phyloP scores from a whole-genome alignment of 176 grass and related monocot genomes.

The Canna indica region DNA sequence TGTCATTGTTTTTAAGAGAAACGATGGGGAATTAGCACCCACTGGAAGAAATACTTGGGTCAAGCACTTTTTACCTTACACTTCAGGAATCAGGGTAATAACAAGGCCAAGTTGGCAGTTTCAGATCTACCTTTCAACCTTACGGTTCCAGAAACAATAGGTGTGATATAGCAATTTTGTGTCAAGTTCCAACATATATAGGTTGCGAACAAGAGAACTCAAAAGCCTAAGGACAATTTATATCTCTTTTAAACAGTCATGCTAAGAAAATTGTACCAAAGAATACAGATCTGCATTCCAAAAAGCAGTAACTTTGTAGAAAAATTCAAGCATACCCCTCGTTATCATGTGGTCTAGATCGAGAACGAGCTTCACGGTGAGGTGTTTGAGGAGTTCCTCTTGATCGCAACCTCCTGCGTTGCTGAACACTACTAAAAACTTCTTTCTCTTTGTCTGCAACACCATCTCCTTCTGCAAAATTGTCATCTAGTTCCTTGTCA shows the following conservation, averaged over 20 bases:
- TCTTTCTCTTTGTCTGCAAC: slow-evolving; percentile 78
- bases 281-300: no score
- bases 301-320: not conserved
- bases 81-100: not conserved
- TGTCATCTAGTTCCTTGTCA: slow-evolving; percentile 72
- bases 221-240: not conserved
- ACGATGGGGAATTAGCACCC: not conserved
- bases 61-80: not conserved
- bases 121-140: not conserved
- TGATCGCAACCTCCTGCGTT: slow-evolving; percentile 15
- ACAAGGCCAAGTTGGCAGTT: not conserved
- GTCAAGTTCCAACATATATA: not conserved
- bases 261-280: no score
- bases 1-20: not conserved
- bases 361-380: slow-evolving; percentile 57
- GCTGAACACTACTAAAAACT: slow-evolving; percentile 50
- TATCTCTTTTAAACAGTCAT: slow-evolving; percentile 30
- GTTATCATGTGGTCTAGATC: slow-evolving; percentile 50
- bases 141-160: not conserved
- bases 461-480: slow-evolving; percentile 36
- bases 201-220: not conserved
- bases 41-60: not conserved
- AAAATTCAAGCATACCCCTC: slow-evolving; percentile 52
- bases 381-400: slow-evolving; percentile 31
- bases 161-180: not conserved